Evolutionary conservation across 257 asterid genomes (phyloP).

Genomic region (Eustoma russellianum): DNA sequence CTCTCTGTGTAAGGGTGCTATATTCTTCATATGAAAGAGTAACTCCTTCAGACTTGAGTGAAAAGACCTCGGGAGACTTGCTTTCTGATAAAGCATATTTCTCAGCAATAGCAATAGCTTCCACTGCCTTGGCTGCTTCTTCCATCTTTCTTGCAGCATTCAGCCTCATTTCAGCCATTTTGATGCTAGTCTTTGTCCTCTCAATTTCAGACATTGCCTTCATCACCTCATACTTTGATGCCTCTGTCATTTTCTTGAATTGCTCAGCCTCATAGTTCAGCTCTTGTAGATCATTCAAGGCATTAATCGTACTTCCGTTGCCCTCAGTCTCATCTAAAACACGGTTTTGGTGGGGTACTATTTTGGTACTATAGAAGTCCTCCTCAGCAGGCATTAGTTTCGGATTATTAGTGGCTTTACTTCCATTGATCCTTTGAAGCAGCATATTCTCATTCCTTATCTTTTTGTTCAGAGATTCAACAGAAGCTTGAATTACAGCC

Average conservation of each 20-base stretch:
- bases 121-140: slow-evolving; percentile 84
- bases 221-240: slow-evolving; percentile 82
- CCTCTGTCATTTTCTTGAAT: slow-evolving; percentile 81
- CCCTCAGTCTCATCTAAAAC: not conserved
- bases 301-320: slow-evolving; percentile 6
- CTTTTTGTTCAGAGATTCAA: slow-evolving; percentile 62
- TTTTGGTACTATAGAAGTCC: slow-evolving; percentile 1
- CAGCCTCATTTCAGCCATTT: slow-evolving; percentile 86
- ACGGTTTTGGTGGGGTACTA: not conserved
- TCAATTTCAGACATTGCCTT: slow-evolving; percentile 84
- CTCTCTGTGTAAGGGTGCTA: slow-evolving; percentile 43
- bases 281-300: slow-evolving; percentile 13
- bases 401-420: slow-evolving; percentile 13
- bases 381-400: slow-evolving; percentile 11
- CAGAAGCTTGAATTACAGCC: slow-evolving; percentile 67
- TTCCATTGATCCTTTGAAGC: slow-evolving; percentile 18
- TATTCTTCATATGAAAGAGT: slow-evolving; percentile 71
- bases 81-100: slow-evolving; percentile 17
- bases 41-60: slow-evolving; percentile 29
- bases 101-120: slow-evolving; percentile 57
- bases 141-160: slow-evolving; percentile 91
- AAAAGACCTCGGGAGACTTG: slow-evolving; percentile 11
- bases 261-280: slow-evolving; percentile 61
- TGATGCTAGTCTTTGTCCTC: slow-evolving; percentile 61
- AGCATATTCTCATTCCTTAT: slow-evolving; percentile 36